These are phyloP conservation scores for Ogataea hybrid DNA, from an alignment of 1,139 yeast species.

Conservation along the genomic window DNA sequence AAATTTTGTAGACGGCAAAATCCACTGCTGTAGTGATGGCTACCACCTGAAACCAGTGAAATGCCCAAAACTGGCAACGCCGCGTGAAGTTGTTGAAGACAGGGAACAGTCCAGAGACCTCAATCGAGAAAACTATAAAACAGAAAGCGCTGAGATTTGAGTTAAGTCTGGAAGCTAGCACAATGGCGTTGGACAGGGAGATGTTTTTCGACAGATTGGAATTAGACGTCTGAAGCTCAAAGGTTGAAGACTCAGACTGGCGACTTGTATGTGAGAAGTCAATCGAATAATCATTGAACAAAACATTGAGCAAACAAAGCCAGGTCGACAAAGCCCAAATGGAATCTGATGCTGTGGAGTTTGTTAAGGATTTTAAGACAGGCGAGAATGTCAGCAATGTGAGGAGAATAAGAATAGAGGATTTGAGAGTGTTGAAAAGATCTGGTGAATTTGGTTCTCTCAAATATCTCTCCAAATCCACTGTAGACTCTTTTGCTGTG, in stretches of 20 bases:
- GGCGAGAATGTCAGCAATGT: conserved; percentile 81
- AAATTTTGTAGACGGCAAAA: conserved; percentile 34
- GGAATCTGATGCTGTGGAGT: conserved; percentile 89
- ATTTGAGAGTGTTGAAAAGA: conserved; percentile 44
- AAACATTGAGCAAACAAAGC: conserved; percentile 64
- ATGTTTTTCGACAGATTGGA: conserved; percentile 81
- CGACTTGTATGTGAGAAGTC: conserved; percentile 34
- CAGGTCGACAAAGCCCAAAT: conserved; percentile 91
- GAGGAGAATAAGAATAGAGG: conserved; percentile 66
- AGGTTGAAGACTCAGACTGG: conserved; percentile 13
- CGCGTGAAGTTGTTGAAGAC: conserved; percentile 62
- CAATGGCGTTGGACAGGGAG: conserved; percentile 82
- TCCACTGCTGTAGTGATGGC: conserved; percentile 30
- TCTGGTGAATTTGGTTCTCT: conserved; percentile 31
- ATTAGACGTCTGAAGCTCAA: conserved; percentile 33
- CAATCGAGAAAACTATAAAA: conserved; percentile 71
- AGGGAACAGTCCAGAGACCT: conserved; percentile 72
- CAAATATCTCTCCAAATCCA: conserved; percentile 25
- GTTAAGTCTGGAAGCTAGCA: conserved; percentile 78
- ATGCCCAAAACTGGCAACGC: conserved; percentile 31
- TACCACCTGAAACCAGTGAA: conserved; percentile 39
- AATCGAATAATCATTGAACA: conserved; percentile 65
- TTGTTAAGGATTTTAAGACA: conserved; percentile 81
- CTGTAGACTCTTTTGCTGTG: conserved; percentile 17
- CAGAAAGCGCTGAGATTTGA: conserved; percentile 79